Evolutionary conservation across 164 flowering plant genomes (phyloP), one percentile per base, ranked within the genome.

Genomic region (Umbilicus rupestris): DNA sequence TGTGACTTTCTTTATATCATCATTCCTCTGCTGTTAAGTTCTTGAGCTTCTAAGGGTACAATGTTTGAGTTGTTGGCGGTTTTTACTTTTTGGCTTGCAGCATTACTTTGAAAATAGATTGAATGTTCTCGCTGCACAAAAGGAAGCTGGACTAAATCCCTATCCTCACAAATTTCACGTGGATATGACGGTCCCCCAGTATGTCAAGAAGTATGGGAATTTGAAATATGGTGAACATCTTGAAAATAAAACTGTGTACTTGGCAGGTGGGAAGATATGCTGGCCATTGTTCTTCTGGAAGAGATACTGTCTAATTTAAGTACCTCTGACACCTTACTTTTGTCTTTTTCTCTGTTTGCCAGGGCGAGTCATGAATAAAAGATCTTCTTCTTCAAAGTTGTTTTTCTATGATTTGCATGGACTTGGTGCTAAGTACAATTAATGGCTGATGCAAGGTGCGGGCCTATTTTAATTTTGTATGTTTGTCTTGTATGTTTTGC

Each of bases 101-200:
- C 97, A 91, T 91, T 94, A 87, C 75, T 80, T 72, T 75, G 96
- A 91, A 73, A 89, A 89, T 69, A 83, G 99, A 80, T 64, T 84
- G 73, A 91, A 80, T 73, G 76, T 70, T 62, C 86, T 91, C 58
- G 81, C 73, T 28, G 71, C 79, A 10, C 81, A 71, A 68, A 91
- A 91, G 77, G 85, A 63, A 46, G 74, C 82, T 62, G 90, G 88
- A 11, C 57, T 22, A 7, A 88, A 94, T 67, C 90, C 96, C 4
- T 94, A 91, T 72, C 99, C 99, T 28, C 99, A 94, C 73, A 94
- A 94, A 58, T 94, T 94, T 70, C 62, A n/a, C 35, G 87, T 83
- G n/a, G 64, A 86, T 0, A 66, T 84, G 89, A 70, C 96, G 39
- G 72, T 91, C 20, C 52, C 66, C 24, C 85, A 84, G 49, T 94